These are phyloP conservation scores for Strigomonas culicis DNA, from an alignment of 208 protist genomes.

Conservation along the genomic window DNA sequence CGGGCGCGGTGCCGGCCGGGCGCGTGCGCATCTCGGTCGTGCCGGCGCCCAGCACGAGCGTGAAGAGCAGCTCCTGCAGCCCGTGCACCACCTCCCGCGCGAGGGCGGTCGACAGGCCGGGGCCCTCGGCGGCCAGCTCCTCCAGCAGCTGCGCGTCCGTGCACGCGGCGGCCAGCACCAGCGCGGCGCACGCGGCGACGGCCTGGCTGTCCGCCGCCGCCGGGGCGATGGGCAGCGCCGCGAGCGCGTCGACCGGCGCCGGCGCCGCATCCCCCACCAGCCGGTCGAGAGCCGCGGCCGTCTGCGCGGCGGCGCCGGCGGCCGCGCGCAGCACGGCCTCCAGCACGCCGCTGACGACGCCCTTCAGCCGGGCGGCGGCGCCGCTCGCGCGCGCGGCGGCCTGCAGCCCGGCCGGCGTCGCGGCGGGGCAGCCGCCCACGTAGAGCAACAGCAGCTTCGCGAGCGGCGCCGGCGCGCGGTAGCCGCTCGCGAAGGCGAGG, in stretches of 20 bases:
- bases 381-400: too few species aligned
- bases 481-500: background rate
- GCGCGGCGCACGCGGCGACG: too few species aligned
- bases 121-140: background rate
- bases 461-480: too few species aligned
- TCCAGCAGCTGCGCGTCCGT: background rate
- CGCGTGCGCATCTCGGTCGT: slow-evolving; percentile 25
- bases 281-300: background rate
- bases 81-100: background rate
- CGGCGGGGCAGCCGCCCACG: too few species aligned
- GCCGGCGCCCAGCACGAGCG: slow-evolving; percentile 35
- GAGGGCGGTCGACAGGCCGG: background rate
- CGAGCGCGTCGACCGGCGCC: background rate
- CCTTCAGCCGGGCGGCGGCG: background rate
- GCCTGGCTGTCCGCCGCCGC: background rate
- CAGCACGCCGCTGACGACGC: background rate
- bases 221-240: background rate
- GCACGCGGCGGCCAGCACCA: too few species aligned
- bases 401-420: too few species aligned
- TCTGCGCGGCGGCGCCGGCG: too few species aligned
- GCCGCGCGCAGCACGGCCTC: background rate
- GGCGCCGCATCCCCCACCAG: too few species aligned
- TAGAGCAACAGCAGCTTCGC: too few species aligned
- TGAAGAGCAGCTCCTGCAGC: too few species aligned
- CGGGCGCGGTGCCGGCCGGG: slow-evolving; percentile 12